Base-by-base conservation (phyloP, 345 rosid species). In the Linum tenue region DNA sequence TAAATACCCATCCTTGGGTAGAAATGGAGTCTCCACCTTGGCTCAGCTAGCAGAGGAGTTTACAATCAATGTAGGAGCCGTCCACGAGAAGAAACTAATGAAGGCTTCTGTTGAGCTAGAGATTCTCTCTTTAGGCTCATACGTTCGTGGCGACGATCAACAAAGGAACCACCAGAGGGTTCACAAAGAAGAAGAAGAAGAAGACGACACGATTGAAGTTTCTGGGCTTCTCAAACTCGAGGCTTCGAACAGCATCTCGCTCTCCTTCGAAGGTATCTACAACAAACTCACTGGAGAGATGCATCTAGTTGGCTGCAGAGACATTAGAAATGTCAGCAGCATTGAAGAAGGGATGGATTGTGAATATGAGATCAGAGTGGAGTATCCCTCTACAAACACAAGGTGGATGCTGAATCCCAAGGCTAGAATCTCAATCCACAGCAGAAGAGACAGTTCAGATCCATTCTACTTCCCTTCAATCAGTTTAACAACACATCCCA, bases 231-330 rank as follows among this genome's bases (percentile, higher is more conserved):
- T 22, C 31, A 22, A 22, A 22, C 31, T 22, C 50, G 5, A 4
- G 6, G 50, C 50, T 43, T 43, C 50, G 31, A 22, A 43, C 6
- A 11, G 10, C 9, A 11, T 43, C 10, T 43, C 50, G 10, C 16
- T 64, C 41, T 64, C 15, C 73, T 56, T 68, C 3, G 79, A 71
- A 65, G 79, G 75, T 41, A 12, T 76, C 3, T 76, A 76, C 9
- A 67, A 71, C 8, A 38, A 62, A 14, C 5, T 6, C 22, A 38
- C 2, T 0, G 75, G 79, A 0, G 62, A 76, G 39, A 75, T 68
- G 79, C 39, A 59, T 58, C 59, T 68, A 31, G 31, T 71, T 2
- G 75, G 72, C 16, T 71, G 75, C 73, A 57, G 71, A 57, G 39
- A 67, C 31, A 57, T 66, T 57, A 7, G 35, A 2, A 43, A 1